These are phyloP conservation scores for Trematosphaeria pertusa DNA, from an alignment of 2,329 filamentous ascomycete genomes.

Conservation along the genomic window DNA sequence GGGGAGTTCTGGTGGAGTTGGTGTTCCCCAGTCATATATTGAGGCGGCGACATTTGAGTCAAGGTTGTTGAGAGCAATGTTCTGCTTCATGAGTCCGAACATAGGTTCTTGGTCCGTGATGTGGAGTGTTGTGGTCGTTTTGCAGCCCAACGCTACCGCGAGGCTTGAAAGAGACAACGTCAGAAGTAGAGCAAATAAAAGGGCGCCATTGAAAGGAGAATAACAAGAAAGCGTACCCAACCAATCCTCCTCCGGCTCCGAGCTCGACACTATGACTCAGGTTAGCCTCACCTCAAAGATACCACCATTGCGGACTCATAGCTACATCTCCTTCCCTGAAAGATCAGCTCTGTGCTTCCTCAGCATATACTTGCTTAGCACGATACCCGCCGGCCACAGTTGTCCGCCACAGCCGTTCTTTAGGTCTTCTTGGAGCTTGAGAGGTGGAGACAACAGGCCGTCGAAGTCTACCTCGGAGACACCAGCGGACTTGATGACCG, in stretches of 20 bases:
- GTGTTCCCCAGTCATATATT: constrained; percentile 78
- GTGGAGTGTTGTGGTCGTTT: constrained; percentile 66
- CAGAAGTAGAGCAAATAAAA: constrained; percentile 1
- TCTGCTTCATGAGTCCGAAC: constrained; percentile 83
- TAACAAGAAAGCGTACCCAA: constrained; percentile 58
- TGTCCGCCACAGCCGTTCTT: constrained; percentile 89
- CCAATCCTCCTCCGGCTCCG: constrained; percentile 88
- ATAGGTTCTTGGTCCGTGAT: constrained; percentile 91
- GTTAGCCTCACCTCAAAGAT: constrained; percentile 22
- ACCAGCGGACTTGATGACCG: constrained; percentile 58
- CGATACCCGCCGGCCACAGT: constrained; percentile 92
- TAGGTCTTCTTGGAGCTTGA: constrained; percentile 85
- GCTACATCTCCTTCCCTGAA: constrained; percentile 74
- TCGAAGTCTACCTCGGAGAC: constrained; percentile 70
- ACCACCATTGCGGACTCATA: constrained; percentile 14
- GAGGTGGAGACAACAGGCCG: constrained; percentile 71
- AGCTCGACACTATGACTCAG: constrained; percentile 74
- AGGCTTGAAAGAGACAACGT: constrained; percentile 50
- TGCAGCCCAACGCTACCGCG: constrained; percentile 64
- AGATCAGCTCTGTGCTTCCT: constrained; percentile 72
- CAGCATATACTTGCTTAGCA: constrained; percentile 85
- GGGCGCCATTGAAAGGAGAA: not conserved
- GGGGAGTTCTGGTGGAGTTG: constrained; percentile 49
- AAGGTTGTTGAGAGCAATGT: constrained; percentile 82
- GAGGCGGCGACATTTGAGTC: constrained; percentile 67